Conservation (phyloP, 78 protist genomes). For the slime mould (Dictyostelium discoideum) region dicty_2.7 NC_007090.3:3770001-3770500, state of each 20-base stretch:
- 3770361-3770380: neutral
- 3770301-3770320: neutral
- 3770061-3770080: slow-evolving; percentile 20
- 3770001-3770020: neutral
- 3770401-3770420: too few relatives aligned
- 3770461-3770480: neutral
- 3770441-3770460: neutral
- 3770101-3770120: neutral
- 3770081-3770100: neutral
- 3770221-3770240: slow-evolving; percentile 10
- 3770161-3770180: neutral
- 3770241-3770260: slow-evolving; percentile 1
- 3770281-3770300: slow-evolving; percentile 12
- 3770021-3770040: slow-evolving; percentile 45
- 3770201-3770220: neutral
- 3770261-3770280: neutral
- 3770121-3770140: neutral
- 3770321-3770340: neutral
- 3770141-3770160: neutral
- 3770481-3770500: slow-evolving; percentile 5
- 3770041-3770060: slow-evolving; percentile 75
- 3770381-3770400: neutral
- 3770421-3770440: neutral
- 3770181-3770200: neutral
- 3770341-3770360: neutral